phyloP scores from a whole-genome alignment of 176 grass and related monocot genomes.

The Bromus sterilis region DNA sequence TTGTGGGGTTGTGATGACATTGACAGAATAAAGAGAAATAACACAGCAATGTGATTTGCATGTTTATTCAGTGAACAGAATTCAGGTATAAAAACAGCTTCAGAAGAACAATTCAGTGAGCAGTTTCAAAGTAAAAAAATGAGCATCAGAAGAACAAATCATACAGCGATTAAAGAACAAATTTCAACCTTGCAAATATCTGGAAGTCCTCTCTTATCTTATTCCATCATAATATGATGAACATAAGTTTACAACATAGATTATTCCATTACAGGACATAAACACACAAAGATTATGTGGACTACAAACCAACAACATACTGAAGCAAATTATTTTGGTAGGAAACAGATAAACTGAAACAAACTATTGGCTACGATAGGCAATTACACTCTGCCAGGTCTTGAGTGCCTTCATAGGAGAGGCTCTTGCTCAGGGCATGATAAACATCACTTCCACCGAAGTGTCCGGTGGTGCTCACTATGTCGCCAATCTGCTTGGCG shows the following conservation, averaged over 20 bases:
- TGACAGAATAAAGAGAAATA: constrained; percentile 9
- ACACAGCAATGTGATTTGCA: neutral
- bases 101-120: neutral
- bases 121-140: neutral
- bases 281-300: constrained; percentile 5
- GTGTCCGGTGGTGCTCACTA: neutral
- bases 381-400: constrained; percentile 12
- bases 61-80: neutral
- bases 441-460: constrained; percentile 3
- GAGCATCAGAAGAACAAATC: neutral
- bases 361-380: constrained; percentile 4
- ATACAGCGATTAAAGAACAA: neutral
- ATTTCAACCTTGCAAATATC: neutral
- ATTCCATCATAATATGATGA: constrained; percentile 21
- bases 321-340: constrained; percentile 19
- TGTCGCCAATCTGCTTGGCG: constrained; percentile 7
- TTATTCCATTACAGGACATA: constrained; percentile 15
- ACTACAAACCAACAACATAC: constrained; percentile 9
- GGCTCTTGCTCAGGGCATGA: neutral
- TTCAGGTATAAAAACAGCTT: neutral
- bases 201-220: neutral
- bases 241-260: neutral
- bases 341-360: constrained; percentile 5
- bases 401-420: neutral
- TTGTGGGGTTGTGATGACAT: neutral